Conservation (phyloP, 2,329 filamentous ascomycete species). For the Monilinia polystroma region DNA sequence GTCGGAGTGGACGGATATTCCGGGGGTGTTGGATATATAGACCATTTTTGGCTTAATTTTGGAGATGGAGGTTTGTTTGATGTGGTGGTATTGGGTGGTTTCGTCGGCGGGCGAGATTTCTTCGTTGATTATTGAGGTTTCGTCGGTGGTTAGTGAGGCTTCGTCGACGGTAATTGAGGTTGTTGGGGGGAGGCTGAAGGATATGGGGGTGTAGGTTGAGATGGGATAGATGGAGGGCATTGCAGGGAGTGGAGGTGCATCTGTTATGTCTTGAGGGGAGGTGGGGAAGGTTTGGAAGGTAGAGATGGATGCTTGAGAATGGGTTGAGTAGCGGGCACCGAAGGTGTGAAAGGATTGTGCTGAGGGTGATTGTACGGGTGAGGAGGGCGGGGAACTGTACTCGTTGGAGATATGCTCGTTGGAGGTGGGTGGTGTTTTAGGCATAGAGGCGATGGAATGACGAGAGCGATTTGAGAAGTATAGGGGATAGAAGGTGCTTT, state of each 20-base stretch:
- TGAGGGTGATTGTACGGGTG: not conserved
- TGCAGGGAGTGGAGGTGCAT: constrained; percentile 3
- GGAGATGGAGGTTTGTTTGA: constrained; percentile 20
- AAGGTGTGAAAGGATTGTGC: constrained; percentile 19
- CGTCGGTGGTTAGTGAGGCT: not conserved
- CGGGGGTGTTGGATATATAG: constrained; percentile 17
- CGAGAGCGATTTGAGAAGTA: not conserved
- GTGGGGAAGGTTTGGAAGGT: constrained; percentile 17
- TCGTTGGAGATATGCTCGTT: not conserved
- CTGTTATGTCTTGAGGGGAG: constrained; percentile 10
- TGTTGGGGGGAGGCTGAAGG: not conserved
- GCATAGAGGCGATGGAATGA: constrained; percentile 10
- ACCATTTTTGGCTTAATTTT: constrained; percentile 23
- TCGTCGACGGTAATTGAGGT: not conserved
- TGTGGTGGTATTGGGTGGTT: not conserved
- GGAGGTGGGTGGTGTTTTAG: not conserved
- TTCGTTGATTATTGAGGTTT: no score
- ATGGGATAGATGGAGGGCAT: constrained; percentile 5
- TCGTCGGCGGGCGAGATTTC: not conserved
- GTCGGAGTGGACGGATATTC: constrained; percentile 14
- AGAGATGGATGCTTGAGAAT: constrained; percentile 14
- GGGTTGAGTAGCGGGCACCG: not conserved
- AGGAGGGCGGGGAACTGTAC: not conserved
- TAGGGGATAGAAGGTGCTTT: not conserved
- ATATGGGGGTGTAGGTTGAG: not conserved